Conservation (phyloP, 768 basidiomycete species). For the Leccinellum rugosiceps region DNA sequence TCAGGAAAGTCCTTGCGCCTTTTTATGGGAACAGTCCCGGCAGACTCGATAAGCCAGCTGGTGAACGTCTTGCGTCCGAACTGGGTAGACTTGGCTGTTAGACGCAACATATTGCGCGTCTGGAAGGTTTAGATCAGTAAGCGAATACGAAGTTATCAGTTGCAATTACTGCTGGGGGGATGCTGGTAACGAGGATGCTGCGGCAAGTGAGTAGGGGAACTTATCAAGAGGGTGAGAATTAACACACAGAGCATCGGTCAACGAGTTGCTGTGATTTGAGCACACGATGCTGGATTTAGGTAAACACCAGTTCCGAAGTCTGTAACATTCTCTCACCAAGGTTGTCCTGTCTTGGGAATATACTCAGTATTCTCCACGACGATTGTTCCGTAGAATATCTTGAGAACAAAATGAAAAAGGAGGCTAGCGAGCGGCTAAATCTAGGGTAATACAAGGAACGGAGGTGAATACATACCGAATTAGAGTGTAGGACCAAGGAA, state of each 20-base stretch:
- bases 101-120: slow-evolving; percentile 75
- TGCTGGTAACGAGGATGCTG: slow-evolving; percentile 71
- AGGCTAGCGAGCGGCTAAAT: slow-evolving; percentile 37
- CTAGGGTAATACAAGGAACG: not conserved
- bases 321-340: slow-evolving; percentile 50
- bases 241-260: slow-evolving; percentile 82
- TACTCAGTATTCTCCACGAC: slow-evolving; percentile 75
- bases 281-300: slow-evolving; percentile 63
- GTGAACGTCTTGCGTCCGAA: slow-evolving; percentile 83
- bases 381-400: slow-evolving; percentile 88
- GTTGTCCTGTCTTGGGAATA: slow-evolving; percentile 68
- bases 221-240: not conserved
- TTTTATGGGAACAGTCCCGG: slow-evolving; percentile 82
- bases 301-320: not conserved
- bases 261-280: slow-evolving; percentile 82
- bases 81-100: slow-evolving; percentile 86
- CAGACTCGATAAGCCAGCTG: slow-evolving; percentile 86
- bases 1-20: slow-evolving; percentile 67
- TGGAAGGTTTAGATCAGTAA: slow-evolving; percentile 26
- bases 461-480: slow-evolving; percentile 48
- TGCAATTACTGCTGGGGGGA: slow-evolving; percentile 58
- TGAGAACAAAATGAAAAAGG: slow-evolving; percentile 79
- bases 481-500: slow-evolving; percentile 63
- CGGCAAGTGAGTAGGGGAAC: not conserved
- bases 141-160: slow-evolving; percentile 1